A percentile compares a stretch with the other conserved stretches of the same genome.
phyloP scores from a whole-genome alignment of 805 yeast genomes.

The Candida sithepensis region DNA sequence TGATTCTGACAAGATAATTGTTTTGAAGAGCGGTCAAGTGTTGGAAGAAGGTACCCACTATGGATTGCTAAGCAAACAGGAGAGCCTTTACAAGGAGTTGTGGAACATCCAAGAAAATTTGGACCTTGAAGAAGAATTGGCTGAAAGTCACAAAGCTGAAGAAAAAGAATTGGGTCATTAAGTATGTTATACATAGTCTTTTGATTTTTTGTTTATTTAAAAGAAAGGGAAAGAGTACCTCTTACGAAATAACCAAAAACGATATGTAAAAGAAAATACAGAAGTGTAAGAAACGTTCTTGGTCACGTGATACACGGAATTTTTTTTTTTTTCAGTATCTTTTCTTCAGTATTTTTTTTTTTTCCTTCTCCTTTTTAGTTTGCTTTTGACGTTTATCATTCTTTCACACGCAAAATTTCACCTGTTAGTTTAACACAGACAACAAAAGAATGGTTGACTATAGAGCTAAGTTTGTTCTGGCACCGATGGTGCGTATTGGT shows the following conservation, averaged over 20 bases:
- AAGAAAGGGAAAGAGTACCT: neutral
- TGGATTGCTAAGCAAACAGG: slow-evolving; percentile 47
- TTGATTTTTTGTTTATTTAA: too few relatives aligned
- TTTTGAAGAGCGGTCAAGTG: slow-evolving; percentile 72
- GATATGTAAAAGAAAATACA: too few relatives aligned
- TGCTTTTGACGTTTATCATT: neutral
- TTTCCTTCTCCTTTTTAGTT: neutral
- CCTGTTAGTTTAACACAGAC: too few relatives aligned
- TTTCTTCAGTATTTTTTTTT: neutral
- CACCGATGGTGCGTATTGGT: slow-evolving; percentile 97
- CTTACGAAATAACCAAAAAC: too few relatives aligned
- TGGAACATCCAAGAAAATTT: slow-evolving; percentile 92
- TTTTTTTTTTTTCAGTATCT: neutral
- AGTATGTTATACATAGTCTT: too few relatives aligned
- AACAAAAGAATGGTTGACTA: slow-evolving; percentile 55
- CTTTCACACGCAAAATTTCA: too few relatives aligned
- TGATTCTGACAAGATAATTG: slow-evolving; percentile 91
- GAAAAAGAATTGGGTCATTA: slow-evolving; percentile 4
- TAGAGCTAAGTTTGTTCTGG: slow-evolving; percentile 76
- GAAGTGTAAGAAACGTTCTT: too few relatives aligned
- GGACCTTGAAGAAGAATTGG: slow-evolving; percentile 43
- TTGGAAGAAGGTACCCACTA: slow-evolving; percentile 86
- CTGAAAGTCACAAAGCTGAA: slow-evolving; percentile 32
- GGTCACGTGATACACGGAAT: neutral
- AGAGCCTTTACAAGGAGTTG: slow-evolving; percentile 69